These are phyloP conservation scores for Aspergillus piperis DNA, from an alignment of 2,329 filamentous ascomycete species.

Conservation along the genomic window DNA sequence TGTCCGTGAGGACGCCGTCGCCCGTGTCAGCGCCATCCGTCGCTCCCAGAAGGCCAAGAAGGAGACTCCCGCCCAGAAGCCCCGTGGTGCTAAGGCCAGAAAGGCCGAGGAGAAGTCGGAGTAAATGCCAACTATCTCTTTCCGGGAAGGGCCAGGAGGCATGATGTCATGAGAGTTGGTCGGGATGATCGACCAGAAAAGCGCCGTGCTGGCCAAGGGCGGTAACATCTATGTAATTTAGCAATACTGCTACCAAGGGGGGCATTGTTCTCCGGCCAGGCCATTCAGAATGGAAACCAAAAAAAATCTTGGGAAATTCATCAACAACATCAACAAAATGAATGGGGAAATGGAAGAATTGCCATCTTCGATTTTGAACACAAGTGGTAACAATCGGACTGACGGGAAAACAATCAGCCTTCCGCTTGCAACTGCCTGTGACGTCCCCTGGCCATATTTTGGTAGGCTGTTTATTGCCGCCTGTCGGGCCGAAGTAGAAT, in stretches of 20 bases:
- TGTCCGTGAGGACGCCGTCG: constrained; percentile 74
- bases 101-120: constrained; percentile 58
- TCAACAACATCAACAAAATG: constrained; percentile 12
- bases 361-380: neutral
- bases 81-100: constrained; percentile 74
- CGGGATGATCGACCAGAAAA: constrained; percentile 18
- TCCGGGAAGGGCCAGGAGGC: constrained; percentile 7
- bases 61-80: constrained; percentile 71
- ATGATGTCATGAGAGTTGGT: constrained; percentile 18
- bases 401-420: constrained; percentile 25
- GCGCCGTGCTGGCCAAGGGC: constrained; percentile 30
- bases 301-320: constrained; percentile 13
- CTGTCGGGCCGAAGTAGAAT: constrained; percentile 29
- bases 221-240: constrained; percentile 35
- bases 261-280: constrained; percentile 14
- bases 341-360: constrained; percentile 5
- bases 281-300: constrained; percentile 17
- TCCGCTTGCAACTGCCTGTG: constrained; percentile 5
- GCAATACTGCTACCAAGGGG: constrained; percentile 23
- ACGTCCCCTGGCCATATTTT: neutral
- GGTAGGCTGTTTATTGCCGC: constrained; percentile 18
- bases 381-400: neutral
- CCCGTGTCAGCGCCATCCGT: constrained; percentile 84
- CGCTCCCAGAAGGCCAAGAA: constrained; percentile 77
- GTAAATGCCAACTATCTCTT: constrained; percentile 26